These are phyloP conservation scores for Colletotrichum karsti DNA, from an alignment of 2,329 filamentous ascomycete genomes.

Conservation along the genomic window DNA sequence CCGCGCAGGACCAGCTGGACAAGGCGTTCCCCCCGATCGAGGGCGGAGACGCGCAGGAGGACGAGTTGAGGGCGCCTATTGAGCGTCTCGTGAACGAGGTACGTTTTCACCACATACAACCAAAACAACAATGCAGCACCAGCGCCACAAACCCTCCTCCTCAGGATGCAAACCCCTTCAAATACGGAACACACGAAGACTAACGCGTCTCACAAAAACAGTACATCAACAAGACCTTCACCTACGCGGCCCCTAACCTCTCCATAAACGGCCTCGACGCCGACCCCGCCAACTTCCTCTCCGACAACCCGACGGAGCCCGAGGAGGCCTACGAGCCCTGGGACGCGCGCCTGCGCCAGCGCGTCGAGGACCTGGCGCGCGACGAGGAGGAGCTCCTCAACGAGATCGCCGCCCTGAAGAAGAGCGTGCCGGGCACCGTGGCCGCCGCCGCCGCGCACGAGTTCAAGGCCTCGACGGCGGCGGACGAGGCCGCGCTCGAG, in stretches of 20 bases:
- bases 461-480: constrained; percentile 48
- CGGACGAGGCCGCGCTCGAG: constrained; percentile 54
- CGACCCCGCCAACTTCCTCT: constrained; percentile 48
- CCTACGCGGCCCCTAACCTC: constrained; percentile 66
- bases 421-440: constrained; percentile 55
- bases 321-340: constrained; percentile 66
- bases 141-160: too few species aligned
- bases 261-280: constrained; percentile 69
- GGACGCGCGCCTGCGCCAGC: constrained; percentile 65
- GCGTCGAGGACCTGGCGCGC: constrained; percentile 67
- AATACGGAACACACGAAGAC: not conserved
- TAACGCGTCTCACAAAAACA: constrained; percentile 36
- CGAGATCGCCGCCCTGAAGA: constrained; percentile 69
- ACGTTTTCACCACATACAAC: constrained; percentile 16
- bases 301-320: constrained; percentile 35
- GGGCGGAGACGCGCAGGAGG: constrained; percentile 46
- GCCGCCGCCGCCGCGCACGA: constrained; percentile 54
- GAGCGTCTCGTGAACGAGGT: constrained; percentile 69
- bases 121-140: too few species aligned
- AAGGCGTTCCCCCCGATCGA: constrained; percentile 73
- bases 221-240: constrained; percentile 71
- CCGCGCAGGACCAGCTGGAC: constrained; percentile 73
- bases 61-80: constrained; percentile 66
- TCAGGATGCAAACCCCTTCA: not conserved
- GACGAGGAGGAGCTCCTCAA: constrained; percentile 72